These are phyloP conservation scores for Nidularia pulvinata DNA, from an alignment of 768 basidiomycete species.

Conservation along the genomic window DNA sequence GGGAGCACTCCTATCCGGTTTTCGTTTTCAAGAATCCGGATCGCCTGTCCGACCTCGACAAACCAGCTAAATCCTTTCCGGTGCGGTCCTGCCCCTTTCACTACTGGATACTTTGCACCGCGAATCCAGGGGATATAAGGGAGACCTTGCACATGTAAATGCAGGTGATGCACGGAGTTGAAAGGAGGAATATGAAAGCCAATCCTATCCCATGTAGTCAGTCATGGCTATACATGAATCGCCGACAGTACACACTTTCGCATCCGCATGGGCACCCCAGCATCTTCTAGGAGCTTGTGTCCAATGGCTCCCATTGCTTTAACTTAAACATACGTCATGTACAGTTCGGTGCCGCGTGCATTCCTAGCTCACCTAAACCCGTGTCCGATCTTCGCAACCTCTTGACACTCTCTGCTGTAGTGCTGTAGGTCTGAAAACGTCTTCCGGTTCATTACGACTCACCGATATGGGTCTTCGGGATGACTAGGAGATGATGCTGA, in stretches of 20 bases:
- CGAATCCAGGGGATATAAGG: slow-evolving; percentile 50
- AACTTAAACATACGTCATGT: slow-evolving; percentile 14
- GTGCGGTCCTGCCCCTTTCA: slow-evolving; percentile 30
- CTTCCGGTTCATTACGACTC: too few species aligned
- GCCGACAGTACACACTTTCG: slow-evolving; percentile 36
- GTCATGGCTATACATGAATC: too few species aligned
- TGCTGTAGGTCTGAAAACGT: too few species aligned
- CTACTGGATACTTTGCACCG: slow-evolving; percentile 48
- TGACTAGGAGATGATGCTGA: slow-evolving; percentile 46
- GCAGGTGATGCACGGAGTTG: slow-evolving; percentile 70
- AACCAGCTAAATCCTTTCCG: slow-evolving; percentile 79
- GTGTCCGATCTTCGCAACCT: too few species aligned
- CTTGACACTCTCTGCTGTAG: too few species aligned
- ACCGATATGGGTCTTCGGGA: slow-evolving; percentile 53
- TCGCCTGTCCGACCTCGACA: slow-evolving; percentile 57
- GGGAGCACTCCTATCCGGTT: slow-evolving; percentile 50
- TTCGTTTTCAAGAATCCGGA: slow-evolving; percentile 57
- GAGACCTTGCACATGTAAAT: slow-evolving; percentile 71
- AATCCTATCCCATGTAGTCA: slow-evolving; percentile 38
- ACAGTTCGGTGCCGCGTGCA: too few species aligned
- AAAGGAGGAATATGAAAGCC: slow-evolving; percentile 87
- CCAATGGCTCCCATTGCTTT: slow-evolving; percentile 41
- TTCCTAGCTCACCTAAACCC: too few species aligned
- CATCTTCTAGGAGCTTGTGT: slow-evolving; percentile 44
- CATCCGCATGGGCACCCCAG: slow-evolving; percentile 34